phyloP scores from a whole-genome alignment of 768 basidiomycete genomes.

The Pisolithus tinctorius region DNA sequence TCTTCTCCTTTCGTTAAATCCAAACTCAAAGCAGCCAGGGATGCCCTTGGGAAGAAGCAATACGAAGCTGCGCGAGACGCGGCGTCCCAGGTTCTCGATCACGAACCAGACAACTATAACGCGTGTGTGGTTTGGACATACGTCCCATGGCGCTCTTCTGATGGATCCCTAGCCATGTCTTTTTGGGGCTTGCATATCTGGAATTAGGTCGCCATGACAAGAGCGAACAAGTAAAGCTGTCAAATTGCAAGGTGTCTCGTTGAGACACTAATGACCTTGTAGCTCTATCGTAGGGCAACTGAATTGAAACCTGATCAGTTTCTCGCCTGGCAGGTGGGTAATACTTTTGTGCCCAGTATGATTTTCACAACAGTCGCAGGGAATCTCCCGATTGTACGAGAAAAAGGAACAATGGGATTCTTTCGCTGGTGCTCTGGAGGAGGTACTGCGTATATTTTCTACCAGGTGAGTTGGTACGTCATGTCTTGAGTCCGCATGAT shows the following conservation, averaged over 20 bases:
- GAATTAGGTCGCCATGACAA: slow-evolving; percentile 65
- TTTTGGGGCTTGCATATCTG: slow-evolving; percentile 71
- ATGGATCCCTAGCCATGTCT: slow-evolving; percentile 59
- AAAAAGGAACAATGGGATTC: slow-evolving; percentile 51
- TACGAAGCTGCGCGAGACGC: slow-evolving; percentile 60
- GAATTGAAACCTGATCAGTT: slow-evolving; percentile 57
- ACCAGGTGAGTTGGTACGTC: slow-evolving; percentile 43
- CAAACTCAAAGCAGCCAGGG: slow-evolving; percentile 76
- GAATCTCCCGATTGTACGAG: slow-evolving; percentile 69
- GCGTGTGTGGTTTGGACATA: slow-evolving; percentile 51
- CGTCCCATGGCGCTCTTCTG: slow-evolving; percentile 1
- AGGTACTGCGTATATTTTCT: slow-evolving; percentile 51
- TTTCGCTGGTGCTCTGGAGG: slow-evolving; percentile 45
- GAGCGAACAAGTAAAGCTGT: slow-evolving; percentile 76
- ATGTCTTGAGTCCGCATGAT: not conserved
- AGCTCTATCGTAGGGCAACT: slow-evolving; percentile 80
- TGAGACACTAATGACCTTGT: slow-evolving; percentile 12
- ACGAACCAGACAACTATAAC: slow-evolving; percentile 79
- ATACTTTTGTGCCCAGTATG: slow-evolving; percentile 7
- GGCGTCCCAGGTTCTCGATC: slow-evolving; percentile 59
- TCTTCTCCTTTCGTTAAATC: slow-evolving; percentile 46
- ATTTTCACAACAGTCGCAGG: slow-evolving; percentile 36
- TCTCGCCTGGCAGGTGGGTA: slow-evolving; percentile 78
- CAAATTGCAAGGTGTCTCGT: not conserved
- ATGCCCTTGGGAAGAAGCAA: slow-evolving; percentile 70